phyloP scores from a whole-genome alignment of 441 rosid species.

The Melastoma candidum region DNA sequence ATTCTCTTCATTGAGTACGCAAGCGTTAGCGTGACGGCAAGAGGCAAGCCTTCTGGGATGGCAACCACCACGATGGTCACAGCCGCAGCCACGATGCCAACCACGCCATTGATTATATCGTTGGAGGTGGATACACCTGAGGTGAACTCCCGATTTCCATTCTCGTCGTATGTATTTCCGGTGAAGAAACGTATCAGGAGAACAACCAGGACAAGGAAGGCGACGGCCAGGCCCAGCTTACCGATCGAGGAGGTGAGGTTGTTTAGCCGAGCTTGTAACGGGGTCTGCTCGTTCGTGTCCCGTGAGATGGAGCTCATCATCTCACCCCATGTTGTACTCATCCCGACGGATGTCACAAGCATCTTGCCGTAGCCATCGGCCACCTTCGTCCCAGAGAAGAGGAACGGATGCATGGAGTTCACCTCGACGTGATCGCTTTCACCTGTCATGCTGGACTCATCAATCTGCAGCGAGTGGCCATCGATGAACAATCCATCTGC shows the following conservation, averaged over 20 bases:
- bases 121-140: constrained; percentile 27
- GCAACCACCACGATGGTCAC: constrained; percentile 80
- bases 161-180: constrained; percentile 36
- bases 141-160: constrained; percentile 29
- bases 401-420: constrained; percentile 37
- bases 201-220: constrained; percentile 51
- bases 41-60: constrained; percentile 70
- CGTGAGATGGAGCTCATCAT: constrained; percentile 58
- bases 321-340: constrained; percentile 65
- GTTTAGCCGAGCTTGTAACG: constrained; percentile 59
- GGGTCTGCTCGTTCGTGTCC: constrained; percentile 50
- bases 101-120: constrained; percentile 37
- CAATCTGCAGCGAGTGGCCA: constrained; percentile 56
- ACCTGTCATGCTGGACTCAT: constrained; percentile 81
- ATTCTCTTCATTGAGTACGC: constrained; percentile 80
- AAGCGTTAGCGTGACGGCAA: constrained; percentile 69
- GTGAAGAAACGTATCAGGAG: constrained; percentile 60
- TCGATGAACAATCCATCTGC: constrained; percentile 66
- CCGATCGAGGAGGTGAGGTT: constrained; percentile 60
- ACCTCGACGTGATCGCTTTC: constrained; percentile 65
- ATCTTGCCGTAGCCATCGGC: constrained; percentile 53
- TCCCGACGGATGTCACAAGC: constrained; percentile 67
- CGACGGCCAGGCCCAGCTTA: constrained; percentile 53
- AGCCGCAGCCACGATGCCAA: constrained; percentile 46
- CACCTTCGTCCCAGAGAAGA: constrained; percentile 63